Conservation (phyloP, 805 yeast genomes). For the Lipomyces starkeyi region DNA sequence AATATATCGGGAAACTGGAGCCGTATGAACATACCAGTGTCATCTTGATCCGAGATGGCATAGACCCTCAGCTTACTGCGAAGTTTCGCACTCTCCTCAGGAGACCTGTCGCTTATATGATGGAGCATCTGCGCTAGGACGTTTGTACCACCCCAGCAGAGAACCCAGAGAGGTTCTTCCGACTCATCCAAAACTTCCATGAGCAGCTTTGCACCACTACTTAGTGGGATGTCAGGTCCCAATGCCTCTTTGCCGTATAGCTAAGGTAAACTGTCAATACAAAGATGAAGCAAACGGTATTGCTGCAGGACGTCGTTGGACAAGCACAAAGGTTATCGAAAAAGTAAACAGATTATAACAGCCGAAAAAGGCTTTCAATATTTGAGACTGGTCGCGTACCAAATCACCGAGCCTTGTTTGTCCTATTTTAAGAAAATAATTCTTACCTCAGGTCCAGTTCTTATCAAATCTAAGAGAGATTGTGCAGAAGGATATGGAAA, state of each 20-base stretch:
- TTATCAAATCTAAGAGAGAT: not conserved
- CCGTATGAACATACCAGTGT: conserved; percentile 18
- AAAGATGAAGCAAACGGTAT: not conserved
- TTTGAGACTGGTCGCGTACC: too few relatives aligned
- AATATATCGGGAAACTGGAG: conserved; percentile 8
- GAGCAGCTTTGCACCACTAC: conserved; percentile 10
- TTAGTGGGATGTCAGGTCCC: not conserved
- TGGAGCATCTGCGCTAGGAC: conserved; percentile 15
- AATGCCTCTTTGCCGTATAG: conserved; percentile 8
- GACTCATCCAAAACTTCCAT: not conserved
- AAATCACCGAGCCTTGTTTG: too few relatives aligned
- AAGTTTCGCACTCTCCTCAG: not conserved
- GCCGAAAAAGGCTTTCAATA: too few relatives aligned
- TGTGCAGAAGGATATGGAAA: conserved; percentile 16
- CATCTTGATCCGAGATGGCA: conserved; percentile 22
- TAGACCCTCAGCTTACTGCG: conserved; percentile 17
- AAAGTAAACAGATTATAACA: too few relatives aligned
- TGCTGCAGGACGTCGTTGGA: not conserved
- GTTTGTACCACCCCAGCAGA: conserved; percentile 19
- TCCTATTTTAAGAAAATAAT: not conserved
- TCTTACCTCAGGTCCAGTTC: conserved; percentile 16
- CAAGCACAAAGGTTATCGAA: too few relatives aligned
- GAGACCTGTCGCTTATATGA: not conserved
- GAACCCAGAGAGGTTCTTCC: conserved; percentile 15
- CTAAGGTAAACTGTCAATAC: not conserved